phyloP scores from a whole-genome alignment of 2,329 filamentous ascomycete species.

The Ophiocordyceps camponoti-rufipedis region DNA sequence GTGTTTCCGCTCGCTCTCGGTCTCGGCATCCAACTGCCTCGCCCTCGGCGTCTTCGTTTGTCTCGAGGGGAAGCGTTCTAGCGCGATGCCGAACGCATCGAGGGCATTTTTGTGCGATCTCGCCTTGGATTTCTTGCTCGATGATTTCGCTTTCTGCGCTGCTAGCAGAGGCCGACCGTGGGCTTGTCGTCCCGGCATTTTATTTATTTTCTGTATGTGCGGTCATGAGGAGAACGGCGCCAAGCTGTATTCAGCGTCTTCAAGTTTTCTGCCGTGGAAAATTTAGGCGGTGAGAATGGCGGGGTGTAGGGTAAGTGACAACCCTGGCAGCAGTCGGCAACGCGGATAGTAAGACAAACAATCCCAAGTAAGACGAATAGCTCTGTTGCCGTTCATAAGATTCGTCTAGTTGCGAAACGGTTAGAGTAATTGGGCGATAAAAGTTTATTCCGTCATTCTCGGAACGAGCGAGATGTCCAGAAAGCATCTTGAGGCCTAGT shows the following conservation, averaged over 20 bases:
- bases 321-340: no score
- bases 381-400: no score
- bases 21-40: slow-evolving; percentile 30
- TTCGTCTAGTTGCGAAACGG: no score
- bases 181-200: slow-evolving; percentile 40
- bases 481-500: no score
- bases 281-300: no score
- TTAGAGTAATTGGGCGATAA: no score
- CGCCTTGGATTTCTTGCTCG: slow-evolving; percentile 26
- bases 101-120: slow-evolving; percentile 30
- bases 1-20: slow-evolving; percentile 25
- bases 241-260: not conserved
- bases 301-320: no score
- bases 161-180: slow-evolving; percentile 34
- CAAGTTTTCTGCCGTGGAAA: no score
- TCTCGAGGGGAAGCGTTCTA: slow-evolving; percentile 29
- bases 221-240: not conserved
- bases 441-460: no score
- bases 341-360: no score
- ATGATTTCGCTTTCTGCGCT: slow-evolving; percentile 14
- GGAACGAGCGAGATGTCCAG: no score
- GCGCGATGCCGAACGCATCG: slow-evolving; percentile 39
- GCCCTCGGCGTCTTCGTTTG: slow-evolving; percentile 29
- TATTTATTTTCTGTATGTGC: not conserved
- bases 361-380: no score